Evolutionary conservation across 192 early-diverging fungal genomes (phyloP), one percentile per base, ranked within the genome.

Genomic region (Coemansia sp.): DNA sequence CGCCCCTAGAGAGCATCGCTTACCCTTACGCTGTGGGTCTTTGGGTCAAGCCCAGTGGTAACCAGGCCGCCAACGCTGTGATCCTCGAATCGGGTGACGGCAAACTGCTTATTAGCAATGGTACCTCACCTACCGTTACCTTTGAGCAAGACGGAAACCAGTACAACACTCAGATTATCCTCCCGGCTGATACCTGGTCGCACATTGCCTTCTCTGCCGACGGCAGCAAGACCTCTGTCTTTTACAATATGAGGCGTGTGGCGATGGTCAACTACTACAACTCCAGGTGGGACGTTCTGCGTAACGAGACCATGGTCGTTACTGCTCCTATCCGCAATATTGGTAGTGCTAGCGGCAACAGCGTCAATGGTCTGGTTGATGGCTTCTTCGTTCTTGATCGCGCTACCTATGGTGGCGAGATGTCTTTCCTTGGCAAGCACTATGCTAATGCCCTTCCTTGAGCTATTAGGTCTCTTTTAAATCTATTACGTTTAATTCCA

Each of bases 81-180:
- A 47, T 81, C 10, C 79, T 76, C 20, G 79, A 76, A 60, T 75
- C 79, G 2, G 70, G 73, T 63, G 73, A 81, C 29, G 79, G 79
- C 49, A 75, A 49, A 15, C 55, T 81, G 5, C 62, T 81, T 39
- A 70, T 81, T 36, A 81, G 79, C 73, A 81, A 81, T 52, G 65
- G 60, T 52, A 72, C 79, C 22, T 24, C 67, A 13, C 74, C 65
- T 2, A 69, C 70, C 1, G 64, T 75, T 31, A 76, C 73, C 13
- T 81, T 81, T 22, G 73, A 81, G 74, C 73, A 76, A 64, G 79
- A 75, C 58, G 74, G 74, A 12, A 67, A 81, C 79, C 62, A 72
- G 64, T 81, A 81, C 60, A 53, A 66, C 31, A 81, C 79, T 4
- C 73, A 81, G 64, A 70, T 81, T 41, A 64, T 62, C 3, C 67